Evolutionary conservation across 345 rosid genomes (phyloP).

Genomic region (Gossypium arboreum): DNA sequence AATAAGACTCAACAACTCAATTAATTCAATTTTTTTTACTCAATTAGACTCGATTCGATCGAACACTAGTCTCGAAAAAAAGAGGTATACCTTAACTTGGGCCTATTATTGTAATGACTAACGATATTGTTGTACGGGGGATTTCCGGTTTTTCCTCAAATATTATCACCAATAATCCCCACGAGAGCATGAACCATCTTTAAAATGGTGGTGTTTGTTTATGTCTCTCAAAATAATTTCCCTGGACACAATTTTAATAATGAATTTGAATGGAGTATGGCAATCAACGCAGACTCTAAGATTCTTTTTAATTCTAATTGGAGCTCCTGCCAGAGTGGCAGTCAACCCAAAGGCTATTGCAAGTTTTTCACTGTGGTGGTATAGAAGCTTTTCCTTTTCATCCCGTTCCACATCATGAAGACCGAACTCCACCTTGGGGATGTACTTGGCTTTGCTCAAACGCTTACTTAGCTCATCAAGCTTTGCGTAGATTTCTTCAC

Average conservation of each 20-base stretch:
- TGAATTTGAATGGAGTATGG: conserved; percentile 46
- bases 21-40: no score
- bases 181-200: conserved; percentile 59
- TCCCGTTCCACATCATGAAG: conserved; percentile 51
- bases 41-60: no score
- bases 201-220: conserved; percentile 60
- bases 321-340: conserved; percentile 49
- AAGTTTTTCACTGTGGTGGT: conserved; percentile 59
- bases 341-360: conserved; percentile 68
- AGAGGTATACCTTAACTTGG: no score
- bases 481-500: conserved; percentile 48
- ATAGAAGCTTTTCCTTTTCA: conserved; percentile 49
- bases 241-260: conserved; percentile 46
- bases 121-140: no score
- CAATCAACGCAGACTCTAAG: conserved; percentile 57
- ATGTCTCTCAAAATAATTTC: conserved; percentile 58
- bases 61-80: no score
- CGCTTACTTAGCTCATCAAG: conserved; percentile 47
- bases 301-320: conserved; percentile 65
- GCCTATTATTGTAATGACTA: no score
- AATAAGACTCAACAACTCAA: no score
- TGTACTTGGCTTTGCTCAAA: conserved; percentile 50
- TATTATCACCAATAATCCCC: conserved; percentile 53
- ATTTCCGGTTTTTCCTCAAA: no score
- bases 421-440: conserved; percentile 49